Evolutionary conservation across 306 rosid genomes (phyloP), one percentile per base, ranked within the genome.

Genomic region (Citrullus colocynthis): DNA sequence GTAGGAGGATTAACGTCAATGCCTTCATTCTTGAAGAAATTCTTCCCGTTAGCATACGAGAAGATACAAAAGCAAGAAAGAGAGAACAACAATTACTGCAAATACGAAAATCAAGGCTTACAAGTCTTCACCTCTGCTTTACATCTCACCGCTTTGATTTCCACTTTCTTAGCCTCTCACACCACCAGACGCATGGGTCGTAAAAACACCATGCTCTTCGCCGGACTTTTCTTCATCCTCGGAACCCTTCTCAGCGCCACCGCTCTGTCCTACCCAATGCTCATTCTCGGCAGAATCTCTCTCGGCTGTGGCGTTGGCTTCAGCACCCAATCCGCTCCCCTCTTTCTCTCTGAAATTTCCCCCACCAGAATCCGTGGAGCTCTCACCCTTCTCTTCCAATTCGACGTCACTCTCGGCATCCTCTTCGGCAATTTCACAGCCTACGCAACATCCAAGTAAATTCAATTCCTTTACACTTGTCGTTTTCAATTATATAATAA

Each of bases 351-450:
- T 13, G 98, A 93, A 79, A 91, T 93, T 2, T 93, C 98, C 11
- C 98, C 97, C 11, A 83, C 98, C 16, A 88, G 91, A 82, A 91
- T 89, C 17, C 95, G 98, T 51, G 97, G 98, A 84, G 98, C 84
- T 6, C 80, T 93, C 62, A 91, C 88, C 79, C 87, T 91, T 36
- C 63, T 93, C 17, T 93, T 93, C 61, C 98, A 93, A 80, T 88
- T 93, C 28, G 89, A 91, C 73, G 28, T 91, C 74, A 93, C 98
- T 54, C 78, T 93, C 42, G 98, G 98, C 36, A 93, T 93, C 75
- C 93, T 93, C 51, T 88, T 91, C n/a, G 93, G 97, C 6, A 85
- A 64, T 78, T 90, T 93, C 6, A 18, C 91, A 78, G 87, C 88
- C 28, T 93, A 88, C 36, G 84, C 82, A 58, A 89, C 98, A 55